phyloP scores from a whole-genome alignment of 2,329 filamentous ascomycete species.

The Cercospora zeina region DNA sequence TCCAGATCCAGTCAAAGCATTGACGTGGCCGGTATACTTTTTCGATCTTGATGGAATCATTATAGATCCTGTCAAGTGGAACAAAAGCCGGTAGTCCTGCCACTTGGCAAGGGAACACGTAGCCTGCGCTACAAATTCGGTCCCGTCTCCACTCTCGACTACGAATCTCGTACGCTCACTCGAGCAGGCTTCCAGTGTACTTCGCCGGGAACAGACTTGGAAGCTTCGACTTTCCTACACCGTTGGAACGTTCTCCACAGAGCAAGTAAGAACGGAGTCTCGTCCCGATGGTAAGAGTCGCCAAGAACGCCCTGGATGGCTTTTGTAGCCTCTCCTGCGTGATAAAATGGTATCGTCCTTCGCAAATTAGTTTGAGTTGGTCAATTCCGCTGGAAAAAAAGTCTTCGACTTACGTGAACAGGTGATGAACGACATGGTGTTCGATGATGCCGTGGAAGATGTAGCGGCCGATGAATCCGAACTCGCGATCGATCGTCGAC shows the following conservation, averaged over 20 bases:
- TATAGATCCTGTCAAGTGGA: not conserved
- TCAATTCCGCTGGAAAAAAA: slow-evolving; percentile 42
- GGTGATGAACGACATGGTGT: slow-evolving; percentile 63
- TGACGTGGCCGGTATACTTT: not conserved
- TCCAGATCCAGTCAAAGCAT: too few species aligned
- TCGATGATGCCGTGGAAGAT: slow-evolving; percentile 68
- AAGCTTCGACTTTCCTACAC: slow-evolving; percentile 1
- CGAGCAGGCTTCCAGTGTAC: not conserved
- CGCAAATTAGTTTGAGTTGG: not conserved
- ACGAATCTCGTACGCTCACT: not conserved
- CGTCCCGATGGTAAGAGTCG: slow-evolving; percentile 48
- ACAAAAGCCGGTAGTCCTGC: not conserved
- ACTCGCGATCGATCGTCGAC: slow-evolving; percentile 64
- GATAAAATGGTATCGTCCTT: slow-evolving; percentile 58
- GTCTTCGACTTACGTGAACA: slow-evolving; percentile 42
- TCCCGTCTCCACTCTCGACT: not conserved
- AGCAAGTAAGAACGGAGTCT: slow-evolving; percentile 66
- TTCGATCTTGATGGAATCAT: too few species aligned
- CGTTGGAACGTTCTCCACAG: slow-evolving; percentile 44
- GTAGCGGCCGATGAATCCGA: slow-evolving; percentile 64
- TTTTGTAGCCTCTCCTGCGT: slow-evolving; percentile 44
- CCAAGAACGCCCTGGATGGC: slow-evolving; percentile 60
- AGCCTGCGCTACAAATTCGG: too few species aligned
- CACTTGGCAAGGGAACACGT: too few species aligned
- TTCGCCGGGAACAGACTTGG: not conserved